Evolutionary conservation across 768 basidiomycete genomes (phyloP).

Genomic region (Trametes maxima): DNA sequence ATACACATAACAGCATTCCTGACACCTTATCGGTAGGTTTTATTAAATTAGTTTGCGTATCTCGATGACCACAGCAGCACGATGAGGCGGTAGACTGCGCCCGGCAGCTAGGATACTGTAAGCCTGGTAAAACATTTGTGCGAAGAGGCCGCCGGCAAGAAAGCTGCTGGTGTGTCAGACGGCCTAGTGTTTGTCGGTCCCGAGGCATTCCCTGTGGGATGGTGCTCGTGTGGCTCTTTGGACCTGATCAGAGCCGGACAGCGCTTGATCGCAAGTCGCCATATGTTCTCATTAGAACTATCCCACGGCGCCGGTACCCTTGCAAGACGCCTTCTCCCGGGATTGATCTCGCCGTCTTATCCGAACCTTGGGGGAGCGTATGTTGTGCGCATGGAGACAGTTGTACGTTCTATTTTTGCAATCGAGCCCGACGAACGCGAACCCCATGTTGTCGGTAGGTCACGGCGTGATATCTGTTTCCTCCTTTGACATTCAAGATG

Average conservation of each 20-base stretch:
- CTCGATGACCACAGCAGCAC: neutral
- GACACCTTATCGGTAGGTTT: neutral
- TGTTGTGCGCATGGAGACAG: neutral
- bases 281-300: neutral
- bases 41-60: neutral
- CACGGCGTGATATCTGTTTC: conserved; percentile 3
- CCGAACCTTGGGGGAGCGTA: conserved; percentile 3
- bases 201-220: neutral
- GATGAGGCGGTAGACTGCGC: neutral
- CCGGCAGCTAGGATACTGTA: too few relatives aligned
- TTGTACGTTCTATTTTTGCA: conserved; percentile 12
- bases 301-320: conserved; percentile 6
- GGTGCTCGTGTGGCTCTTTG: neutral
- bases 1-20: neutral
- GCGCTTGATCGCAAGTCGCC: neutral
- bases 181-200: neutral
- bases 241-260: neutral
- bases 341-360: conserved; percentile 1
- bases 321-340: neutral
- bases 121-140: too few relatives aligned
- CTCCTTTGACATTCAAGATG: neutral
- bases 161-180: neutral
- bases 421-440: conserved; percentile 3
- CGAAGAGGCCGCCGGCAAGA: too few relatives aligned
- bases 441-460: conserved; percentile 1